Conservation (phyloP, 257 asterid genomes). For the Vinca minor region DNA sequence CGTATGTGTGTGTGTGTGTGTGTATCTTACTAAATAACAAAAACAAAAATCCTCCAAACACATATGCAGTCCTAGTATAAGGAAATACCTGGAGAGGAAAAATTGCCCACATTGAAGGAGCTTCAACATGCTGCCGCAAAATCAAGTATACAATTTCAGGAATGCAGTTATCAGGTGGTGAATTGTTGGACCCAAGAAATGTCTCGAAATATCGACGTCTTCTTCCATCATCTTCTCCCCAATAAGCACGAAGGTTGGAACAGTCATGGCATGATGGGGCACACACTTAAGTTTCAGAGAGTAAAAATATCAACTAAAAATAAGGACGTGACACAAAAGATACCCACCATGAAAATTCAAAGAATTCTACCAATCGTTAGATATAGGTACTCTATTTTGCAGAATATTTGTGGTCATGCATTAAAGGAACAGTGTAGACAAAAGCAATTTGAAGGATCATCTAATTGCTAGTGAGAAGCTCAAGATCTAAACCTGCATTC, state of each 20-base stretch:
- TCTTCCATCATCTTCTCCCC: conserved; percentile 96
- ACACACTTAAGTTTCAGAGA: conserved; percentile 46
- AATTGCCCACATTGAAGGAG: conserved; percentile 98
- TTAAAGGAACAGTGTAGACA: not conserved
- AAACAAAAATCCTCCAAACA: too few species aligned
- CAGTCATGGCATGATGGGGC: conserved; percentile 99
- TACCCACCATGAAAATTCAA: too few species aligned
- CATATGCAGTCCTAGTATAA: not conserved
- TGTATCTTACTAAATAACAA: too few species aligned
- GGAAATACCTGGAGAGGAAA: conserved; percentile 86
- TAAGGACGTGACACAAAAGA: too few species aligned
- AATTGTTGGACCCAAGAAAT: conserved; percentile 59
- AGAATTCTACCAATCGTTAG: not conserved
- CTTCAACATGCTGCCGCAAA: conserved; percentile 69
- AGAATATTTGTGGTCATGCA: not conserved
- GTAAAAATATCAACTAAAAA: not conserved
- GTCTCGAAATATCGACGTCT: conserved; percentile 49
- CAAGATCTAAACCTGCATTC: not conserved
- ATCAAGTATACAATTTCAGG: conserved; percentile 64
- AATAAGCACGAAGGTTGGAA: conserved; percentile 94
- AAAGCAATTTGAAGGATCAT: not conserved
- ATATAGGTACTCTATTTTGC: not conserved
- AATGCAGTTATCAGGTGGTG: conserved; percentile 77
- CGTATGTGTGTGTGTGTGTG: too few species aligned
- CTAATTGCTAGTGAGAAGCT: not conserved